A percentile compares a stretch with the other conserved stretches of the same genome.
Conservation (phyloP, 768 basidiomycete genomes). For the Psilocybe sp. region DNA sequence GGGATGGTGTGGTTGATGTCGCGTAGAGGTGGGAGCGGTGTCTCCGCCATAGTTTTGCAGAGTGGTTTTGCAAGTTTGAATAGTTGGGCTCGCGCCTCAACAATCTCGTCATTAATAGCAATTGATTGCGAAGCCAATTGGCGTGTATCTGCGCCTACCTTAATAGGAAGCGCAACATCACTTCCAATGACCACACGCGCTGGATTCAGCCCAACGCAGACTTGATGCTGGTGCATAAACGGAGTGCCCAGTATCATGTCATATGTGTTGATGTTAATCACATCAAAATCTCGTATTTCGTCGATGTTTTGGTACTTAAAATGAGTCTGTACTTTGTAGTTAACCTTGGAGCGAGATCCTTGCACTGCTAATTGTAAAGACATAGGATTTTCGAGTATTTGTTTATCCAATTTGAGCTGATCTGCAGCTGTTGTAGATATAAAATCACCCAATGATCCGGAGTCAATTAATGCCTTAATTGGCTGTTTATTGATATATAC, state of each 20-base stretch:
- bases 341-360: conserved; percentile 39
- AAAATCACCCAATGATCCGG: conserved; percentile 36
- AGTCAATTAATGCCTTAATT: conserved; percentile 20
- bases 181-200: conserved; percentile 23
- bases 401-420: conserved; percentile 25
- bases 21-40: conserved; percentile 31
- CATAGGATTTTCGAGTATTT: conserved; percentile 25
- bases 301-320: conserved; percentile 32
- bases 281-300: conserved; percentile 27
- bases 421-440: conserved; percentile 30
- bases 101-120: conserved; percentile 7
- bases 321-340: conserved; percentile 17
- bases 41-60: conserved; percentile 20
- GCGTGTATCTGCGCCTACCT: conserved; percentile 4
- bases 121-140: conserved; percentile 8
- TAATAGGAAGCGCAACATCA: conserved; percentile 13
- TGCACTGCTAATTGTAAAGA: conserved; percentile 33
- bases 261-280: conserved; percentile 35
- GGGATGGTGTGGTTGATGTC: conserved; percentile 41
- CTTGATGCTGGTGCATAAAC: conserved; percentile 29
- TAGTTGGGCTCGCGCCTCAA: conserved; percentile 19
- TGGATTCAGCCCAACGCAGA: conserved; percentile 24
- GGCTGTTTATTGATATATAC: conserved; percentile 25
- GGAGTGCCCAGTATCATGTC: conserved; percentile 36
- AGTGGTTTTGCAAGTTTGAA: conserved; percentile 17